phyloP scores from a whole-genome alignment of 1,139 yeast genomes.

The Blastobotrys apis region DNA sequence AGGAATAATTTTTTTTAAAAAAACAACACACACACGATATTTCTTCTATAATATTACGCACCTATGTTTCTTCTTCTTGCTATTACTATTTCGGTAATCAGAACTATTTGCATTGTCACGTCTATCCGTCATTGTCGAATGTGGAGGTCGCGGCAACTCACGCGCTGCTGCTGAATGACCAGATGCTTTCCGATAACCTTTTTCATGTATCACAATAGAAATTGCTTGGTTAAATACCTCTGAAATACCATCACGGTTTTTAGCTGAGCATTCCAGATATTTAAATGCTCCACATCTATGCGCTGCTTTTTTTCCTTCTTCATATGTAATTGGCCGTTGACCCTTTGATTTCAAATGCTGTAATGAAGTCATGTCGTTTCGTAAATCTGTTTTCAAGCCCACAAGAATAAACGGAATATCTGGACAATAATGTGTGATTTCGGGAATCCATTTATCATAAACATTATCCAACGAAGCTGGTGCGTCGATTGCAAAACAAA shows the following conservation, averaged over 20 bases:
- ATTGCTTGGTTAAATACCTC: slow-evolving; percentile 54
- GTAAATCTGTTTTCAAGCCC: slow-evolving; percentile 73
- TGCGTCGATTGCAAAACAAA: slow-evolving; percentile 72
- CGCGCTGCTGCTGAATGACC: slow-evolving; percentile 6
- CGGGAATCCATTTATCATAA: slow-evolving; percentile 82
- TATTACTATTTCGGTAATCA: neutral
- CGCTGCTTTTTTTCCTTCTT: slow-evolving; percentile 46
- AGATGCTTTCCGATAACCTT: slow-evolving; percentile 7
- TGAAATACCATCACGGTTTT: slow-evolving; percentile 58
- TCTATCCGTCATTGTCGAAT: neutral
- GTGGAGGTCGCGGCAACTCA: slow-evolving; percentile 10
- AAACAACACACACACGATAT: neutral
- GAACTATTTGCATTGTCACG: neutral
- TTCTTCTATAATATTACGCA: slow-evolving; percentile 8
- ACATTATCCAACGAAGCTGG: slow-evolving; percentile 65
- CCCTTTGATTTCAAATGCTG: slow-evolving; percentile 26
- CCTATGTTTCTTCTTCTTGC: slow-evolving; percentile 1
- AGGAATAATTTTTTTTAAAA: too few relatives aligned
- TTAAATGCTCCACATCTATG: slow-evolving; percentile 63
- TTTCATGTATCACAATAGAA: slow-evolving; percentile 23
- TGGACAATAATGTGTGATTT: slow-evolving; percentile 77
- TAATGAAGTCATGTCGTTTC: slow-evolving; percentile 35
- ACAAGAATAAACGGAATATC: slow-evolving; percentile 70
- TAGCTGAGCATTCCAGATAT: slow-evolving; percentile 80
- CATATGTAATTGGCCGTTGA: slow-evolving; percentile 48